A percentile compares a stretch with the other conserved stretches of the same genome.
These are phyloP conservation scores for Marvania coccoides DNA, from an alignment of 139 green algal genomes.

Conservation along the genomic window DNA sequence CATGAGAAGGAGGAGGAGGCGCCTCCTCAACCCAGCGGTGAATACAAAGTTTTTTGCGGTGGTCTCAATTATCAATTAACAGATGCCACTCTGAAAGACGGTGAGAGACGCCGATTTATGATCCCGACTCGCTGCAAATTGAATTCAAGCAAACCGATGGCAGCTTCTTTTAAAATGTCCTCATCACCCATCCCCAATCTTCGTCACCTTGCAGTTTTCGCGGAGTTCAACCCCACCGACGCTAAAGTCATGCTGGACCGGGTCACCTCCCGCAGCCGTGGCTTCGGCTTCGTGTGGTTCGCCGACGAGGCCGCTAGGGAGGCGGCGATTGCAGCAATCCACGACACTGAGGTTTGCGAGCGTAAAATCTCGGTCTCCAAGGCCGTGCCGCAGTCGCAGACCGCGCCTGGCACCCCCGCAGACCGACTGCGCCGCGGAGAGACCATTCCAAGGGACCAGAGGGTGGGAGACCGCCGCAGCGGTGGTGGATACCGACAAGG, in stretches of 20 bases:
- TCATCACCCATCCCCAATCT: background rate
- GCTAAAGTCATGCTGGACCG: conserved; percentile 56
- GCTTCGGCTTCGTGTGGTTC: conserved; percentile 84
- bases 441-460: background rate
- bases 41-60: too few relatives aligned
- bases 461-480: background rate
- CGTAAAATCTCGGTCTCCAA: conserved; percentile 61
- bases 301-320: conserved; percentile 46
- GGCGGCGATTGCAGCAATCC: conserved; percentile 56
- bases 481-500: background rate
- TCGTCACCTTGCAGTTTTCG: conserved; percentile 44
- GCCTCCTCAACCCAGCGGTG: too few relatives aligned
- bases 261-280: conserved; percentile 52
- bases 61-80: too few relatives aligned
- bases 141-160: background rate
- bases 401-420: conserved; percentile 56
- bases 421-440: conserved; percentile 36
- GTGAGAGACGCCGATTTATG: conserved; percentile 24
- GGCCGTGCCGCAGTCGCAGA: conserved; percentile 65
- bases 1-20: too few relatives aligned
- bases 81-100: conserved; percentile 41
- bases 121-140: background rate
- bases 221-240: conserved; percentile 26
- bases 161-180: background rate
- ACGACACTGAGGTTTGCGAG: conserved; percentile 66